A percentile compares a stretch with the other conserved stretches of the same genome.
Evolutionary conservation across 192 early-diverging fungal species (phyloP).

Genomic region (Lunasporangiospora selenospora): DNA sequence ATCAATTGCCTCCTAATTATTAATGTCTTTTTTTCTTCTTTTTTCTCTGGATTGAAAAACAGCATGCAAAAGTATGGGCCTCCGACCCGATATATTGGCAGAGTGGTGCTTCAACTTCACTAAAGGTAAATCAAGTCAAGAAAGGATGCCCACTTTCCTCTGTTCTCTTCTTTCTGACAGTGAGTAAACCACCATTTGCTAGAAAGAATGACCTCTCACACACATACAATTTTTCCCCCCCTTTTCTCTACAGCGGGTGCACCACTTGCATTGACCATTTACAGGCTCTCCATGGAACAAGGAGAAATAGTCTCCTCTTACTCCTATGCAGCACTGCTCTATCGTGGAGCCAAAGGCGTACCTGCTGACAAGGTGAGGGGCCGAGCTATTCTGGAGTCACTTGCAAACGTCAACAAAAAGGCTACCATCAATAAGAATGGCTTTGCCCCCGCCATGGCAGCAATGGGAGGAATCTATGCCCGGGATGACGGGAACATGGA

Average conservation of each 20-base stretch:
- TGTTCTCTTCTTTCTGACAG: neutral
- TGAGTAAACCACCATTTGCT: neutral
- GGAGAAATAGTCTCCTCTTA: slow-evolving; percentile 53
- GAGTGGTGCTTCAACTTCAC: slow-evolving; percentile 20
- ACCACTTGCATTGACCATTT: slow-evolving; percentile 47
- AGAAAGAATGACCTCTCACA: too few species aligned
- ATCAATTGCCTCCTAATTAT: too few species aligned
- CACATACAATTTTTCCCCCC: neutral
- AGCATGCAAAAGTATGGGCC: slow-evolving; percentile 26
- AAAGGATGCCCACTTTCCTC: neutral
- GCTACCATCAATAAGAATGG: slow-evolving; percentile 22
- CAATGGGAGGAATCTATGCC: slow-evolving; percentile 53
- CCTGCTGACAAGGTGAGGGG: slow-evolving; percentile 43
- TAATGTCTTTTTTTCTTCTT: neutral
- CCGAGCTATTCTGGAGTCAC: slow-evolving; percentile 39
- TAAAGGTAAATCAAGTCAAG: slow-evolving; percentile 14
- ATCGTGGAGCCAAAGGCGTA: slow-evolving; percentile 51
- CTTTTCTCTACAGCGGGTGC: slow-evolving; percentile 25
- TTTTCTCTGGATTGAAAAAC: neutral
- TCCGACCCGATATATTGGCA: slow-evolving; percentile 3
- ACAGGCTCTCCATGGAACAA: slow-evolving; percentile 43
- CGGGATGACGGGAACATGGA: slow-evolving; percentile 46
- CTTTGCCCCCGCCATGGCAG: slow-evolving; percentile 53
- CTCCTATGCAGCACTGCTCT: slow-evolving; percentile 56
- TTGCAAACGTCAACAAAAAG: slow-evolving; percentile 48